Evolutionary conservation across 2,329 filamentous ascomycete genomes (phyloP), one percentile per base, ranked within the genome.

Genomic region (Botrytis porri): DNA sequence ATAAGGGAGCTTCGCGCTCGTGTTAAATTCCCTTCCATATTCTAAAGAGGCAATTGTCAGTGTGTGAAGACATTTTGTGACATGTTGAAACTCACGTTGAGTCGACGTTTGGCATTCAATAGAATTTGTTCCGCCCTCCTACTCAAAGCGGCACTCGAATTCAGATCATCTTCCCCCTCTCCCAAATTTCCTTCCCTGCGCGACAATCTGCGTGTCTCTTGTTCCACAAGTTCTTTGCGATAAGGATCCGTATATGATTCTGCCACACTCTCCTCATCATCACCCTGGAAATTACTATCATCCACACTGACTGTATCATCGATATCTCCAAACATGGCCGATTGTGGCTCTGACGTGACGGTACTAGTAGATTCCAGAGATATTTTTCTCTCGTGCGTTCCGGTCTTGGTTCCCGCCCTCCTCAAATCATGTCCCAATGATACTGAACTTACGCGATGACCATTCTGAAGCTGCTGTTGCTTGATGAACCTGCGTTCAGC

Each of bases 21-120:
- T 73, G 88, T 91, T 32, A 98, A 85, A 78, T 98, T 98, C 54
- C 92, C 94, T 83, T 98, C 95, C 94, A 98, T 97, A 45, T 93
- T 92, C 94, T 97, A 81, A 35, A 73, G 51, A 59, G 43, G 41
- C 16, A 10, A 51, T 45, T n/a, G 72, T 79, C 66, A 79, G 75
- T 60, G 43, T 7, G 22, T 66, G 45, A 39, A 39, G 7, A 25
- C 37, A 29, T 22, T 22, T 41, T 41, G 22, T 10, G 48, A 64
- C 22, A 29, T 14, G 22, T 29, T 14, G 8, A 12, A 54, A 83
- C 93, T 81, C 86, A 97, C 94, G 80, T 93, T 96, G 75, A 98
- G 85, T 77, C 94, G 88, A 81, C 90, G 91, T 84, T 98, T 98
- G 45, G 95, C 95, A 82, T 97, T 97, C 72, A 94, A 93, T 72